Evolutionary conservation across 2,329 filamentous ascomycete genomes (phyloP).

Genomic region (Penicillium sp.): DNA sequence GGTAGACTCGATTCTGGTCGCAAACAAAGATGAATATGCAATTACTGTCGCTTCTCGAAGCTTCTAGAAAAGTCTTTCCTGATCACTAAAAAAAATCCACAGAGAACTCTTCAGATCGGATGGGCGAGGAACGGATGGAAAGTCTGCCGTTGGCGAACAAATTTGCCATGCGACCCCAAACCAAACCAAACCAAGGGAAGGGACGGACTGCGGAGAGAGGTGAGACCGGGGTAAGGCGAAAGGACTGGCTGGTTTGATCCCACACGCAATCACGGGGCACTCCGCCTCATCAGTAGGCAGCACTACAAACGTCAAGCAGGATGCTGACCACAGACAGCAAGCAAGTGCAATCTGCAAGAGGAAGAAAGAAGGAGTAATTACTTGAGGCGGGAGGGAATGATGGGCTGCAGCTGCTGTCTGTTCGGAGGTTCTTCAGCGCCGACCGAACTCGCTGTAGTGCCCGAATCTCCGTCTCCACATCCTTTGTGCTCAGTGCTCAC

Average conservation of each 20-base stretch:
- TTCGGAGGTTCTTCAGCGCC: constrained; percentile 28
- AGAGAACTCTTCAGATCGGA: neutral
- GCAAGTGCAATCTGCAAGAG: neutral
- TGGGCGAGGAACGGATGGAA: constrained; percentile 2
- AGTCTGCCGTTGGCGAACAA: constrained; percentile 7
- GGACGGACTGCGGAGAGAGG: constrained; percentile 11
- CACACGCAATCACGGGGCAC: neutral
- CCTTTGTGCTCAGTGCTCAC: neutral
- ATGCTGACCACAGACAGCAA: neutral
- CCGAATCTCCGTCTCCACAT: constrained; percentile 16
- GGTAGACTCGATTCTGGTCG: neutral
- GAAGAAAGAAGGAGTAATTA: neutral
- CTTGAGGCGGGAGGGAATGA: constrained; percentile 11
- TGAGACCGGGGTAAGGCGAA: constrained; percentile 10
- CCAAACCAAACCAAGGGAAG: neutral
- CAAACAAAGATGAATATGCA: neutral
- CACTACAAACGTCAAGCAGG: neutral
- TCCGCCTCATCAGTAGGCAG: constrained; percentile 6
- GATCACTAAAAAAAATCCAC: neutral
- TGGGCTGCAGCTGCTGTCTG: constrained; percentile 1
- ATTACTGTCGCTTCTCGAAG: neutral
- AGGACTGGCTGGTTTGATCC: neutral
- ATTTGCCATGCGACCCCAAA: constrained; percentile 13
- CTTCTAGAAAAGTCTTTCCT: neutral
- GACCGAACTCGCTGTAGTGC: constrained; percentile 22